Evolutionary conservation across 768 basidiomycete genomes (phyloP).

Genomic region (Boletus tomentosulus): DNA sequence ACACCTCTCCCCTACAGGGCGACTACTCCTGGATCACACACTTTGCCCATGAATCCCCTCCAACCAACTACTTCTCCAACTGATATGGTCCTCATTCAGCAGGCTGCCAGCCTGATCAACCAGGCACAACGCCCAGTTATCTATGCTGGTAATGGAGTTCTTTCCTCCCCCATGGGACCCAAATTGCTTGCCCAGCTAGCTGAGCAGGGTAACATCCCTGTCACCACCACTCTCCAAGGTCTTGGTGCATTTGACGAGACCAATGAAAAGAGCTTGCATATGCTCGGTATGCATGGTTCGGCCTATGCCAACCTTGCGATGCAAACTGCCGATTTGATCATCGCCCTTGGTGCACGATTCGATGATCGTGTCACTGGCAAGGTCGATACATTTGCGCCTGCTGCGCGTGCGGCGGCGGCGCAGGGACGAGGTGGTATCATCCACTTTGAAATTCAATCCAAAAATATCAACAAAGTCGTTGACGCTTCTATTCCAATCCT

Average conservation of each 20-base stretch:
- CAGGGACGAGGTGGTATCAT: conserved; percentile 93
- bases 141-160: conserved; percentile 90
- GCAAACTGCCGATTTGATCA: conserved; percentile 96
- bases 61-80: conserved; percentile 51
- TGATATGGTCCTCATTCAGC: conserved; percentile 64
- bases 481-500: conserved; percentile 91
- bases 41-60: conserved; percentile 72
- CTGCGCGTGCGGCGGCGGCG: conserved; percentile 78
- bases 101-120: conserved; percentile 90
- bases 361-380: conserved; percentile 98
- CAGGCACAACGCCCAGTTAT: conserved; percentile 86
- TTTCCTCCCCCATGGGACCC: conserved; percentile 79
- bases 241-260: conserved; percentile 94
- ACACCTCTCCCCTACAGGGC: conserved; percentile 81
- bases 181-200: conserved; percentile 73
- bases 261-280: conserved; percentile 82
- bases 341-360: conserved; percentile 93
- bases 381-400: conserved; percentile 85
- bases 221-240: conserved; percentile 94
- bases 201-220: conserved; percentile 89
- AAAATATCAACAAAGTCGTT: conserved; percentile 99
- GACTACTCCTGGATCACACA: conserved; percentile 79
- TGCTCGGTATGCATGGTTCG: conserved; percentile 98
- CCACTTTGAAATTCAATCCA: conserved; percentile 97
- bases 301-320: conserved; percentile 98